phyloP scores from a whole-genome alignment of 164 flowering plant species.

The grape (Vitis vinifera) region DNA sequence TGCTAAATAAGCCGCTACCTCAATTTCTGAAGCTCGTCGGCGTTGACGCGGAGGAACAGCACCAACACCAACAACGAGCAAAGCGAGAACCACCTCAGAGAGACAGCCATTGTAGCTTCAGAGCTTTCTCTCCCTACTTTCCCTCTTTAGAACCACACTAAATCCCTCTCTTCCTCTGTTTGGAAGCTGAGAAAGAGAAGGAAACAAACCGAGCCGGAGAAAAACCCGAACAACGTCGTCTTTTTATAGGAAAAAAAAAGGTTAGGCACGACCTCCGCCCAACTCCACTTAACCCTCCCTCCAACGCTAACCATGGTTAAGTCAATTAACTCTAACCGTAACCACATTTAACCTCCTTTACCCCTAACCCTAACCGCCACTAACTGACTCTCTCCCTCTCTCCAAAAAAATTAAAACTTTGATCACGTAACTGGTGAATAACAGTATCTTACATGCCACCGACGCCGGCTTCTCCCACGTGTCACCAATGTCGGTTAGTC shows the following conservation, averaged over 20 bases:
- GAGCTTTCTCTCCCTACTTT: too few relatives aligned
- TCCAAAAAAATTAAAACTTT: too few relatives aligned
- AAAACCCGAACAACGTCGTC: not conserved
- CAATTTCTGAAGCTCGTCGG: slow-evolving; percentile 6
- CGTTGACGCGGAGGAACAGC: slow-evolving; percentile 9
- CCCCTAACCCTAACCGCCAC: slow-evolving; percentile 16
- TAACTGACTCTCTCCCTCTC: slow-evolving; percentile 11
- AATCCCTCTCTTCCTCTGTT: not conserved
- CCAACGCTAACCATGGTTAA: slow-evolving; percentile 19
- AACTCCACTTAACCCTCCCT: slow-evolving; percentile 2
- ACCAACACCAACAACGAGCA: slow-evolving; percentile 13
- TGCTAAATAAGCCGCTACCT: not conserved
- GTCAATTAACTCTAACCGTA: slow-evolving; percentile 7
- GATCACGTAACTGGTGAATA: not conserved
- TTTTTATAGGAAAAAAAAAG: not conserved
- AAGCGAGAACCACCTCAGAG: slow-evolving; percentile 11
- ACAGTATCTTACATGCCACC: not conserved
- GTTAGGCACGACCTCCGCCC: not conserved
- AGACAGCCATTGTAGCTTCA: slow-evolving; percentile 28
- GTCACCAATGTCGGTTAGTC: slow-evolving; percentile 23
- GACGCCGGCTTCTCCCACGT: slow-evolving; percentile 4
- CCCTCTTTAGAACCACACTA: not conserved
- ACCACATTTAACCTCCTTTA: slow-evolving; percentile 15
- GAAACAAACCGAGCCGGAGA: slow-evolving; percentile 11
- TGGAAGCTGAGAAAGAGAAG: not conserved